Conservation (phyloP, 2,329 filamentous ascomycete species). For the Nothopassalora personata region DNA sequence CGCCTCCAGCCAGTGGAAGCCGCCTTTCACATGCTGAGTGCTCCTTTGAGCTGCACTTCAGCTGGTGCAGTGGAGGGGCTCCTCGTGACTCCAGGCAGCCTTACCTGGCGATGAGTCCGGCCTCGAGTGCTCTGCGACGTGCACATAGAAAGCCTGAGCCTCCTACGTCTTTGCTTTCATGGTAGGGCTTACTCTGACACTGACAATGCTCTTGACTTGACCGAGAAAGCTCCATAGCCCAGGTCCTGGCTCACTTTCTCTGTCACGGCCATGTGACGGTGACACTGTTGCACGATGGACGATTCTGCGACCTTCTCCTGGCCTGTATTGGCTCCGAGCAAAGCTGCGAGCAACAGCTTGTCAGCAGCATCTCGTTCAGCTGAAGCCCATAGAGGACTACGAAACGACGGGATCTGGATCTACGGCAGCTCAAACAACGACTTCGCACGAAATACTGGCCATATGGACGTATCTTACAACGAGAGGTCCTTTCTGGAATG, state of each 20-base stretch:
- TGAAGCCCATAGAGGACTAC: not conserved
- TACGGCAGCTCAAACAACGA: not conserved
- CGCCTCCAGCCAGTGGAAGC: slow-evolving; percentile 7
- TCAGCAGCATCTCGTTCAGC: not conserved
- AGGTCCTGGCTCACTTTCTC: not conserved
- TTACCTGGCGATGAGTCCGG: not conserved
- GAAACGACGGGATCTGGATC: not conserved
- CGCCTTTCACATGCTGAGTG: slow-evolving; percentile 2
- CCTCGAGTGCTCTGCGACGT: not conserved
- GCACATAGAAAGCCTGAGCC: not conserved
- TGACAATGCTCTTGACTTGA: not conserved
- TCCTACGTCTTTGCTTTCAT: not conserved
- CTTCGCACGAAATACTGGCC: not conserved
- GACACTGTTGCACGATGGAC: not conserved
- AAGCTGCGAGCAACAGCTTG: not conserved
- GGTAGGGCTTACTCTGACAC: not conserved
- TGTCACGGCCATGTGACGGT: not conserved
- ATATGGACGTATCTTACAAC: not conserved
- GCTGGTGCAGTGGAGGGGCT: slow-evolving; percentile 5
- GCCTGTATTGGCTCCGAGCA: not conserved
- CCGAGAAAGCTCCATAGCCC: not conserved
- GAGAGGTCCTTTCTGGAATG: slow-evolving; percentile 20
- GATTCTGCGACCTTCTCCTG: not conserved
- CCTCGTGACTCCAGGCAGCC: slow-evolving; percentile 13
- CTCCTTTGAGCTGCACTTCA: slow-evolving; percentile 2